Percentiles rank a stretch among this genome's conserved stretches.
phyloP scores from a whole-genome alignment of 345 rosid species.

The Draba incana region DNA sequence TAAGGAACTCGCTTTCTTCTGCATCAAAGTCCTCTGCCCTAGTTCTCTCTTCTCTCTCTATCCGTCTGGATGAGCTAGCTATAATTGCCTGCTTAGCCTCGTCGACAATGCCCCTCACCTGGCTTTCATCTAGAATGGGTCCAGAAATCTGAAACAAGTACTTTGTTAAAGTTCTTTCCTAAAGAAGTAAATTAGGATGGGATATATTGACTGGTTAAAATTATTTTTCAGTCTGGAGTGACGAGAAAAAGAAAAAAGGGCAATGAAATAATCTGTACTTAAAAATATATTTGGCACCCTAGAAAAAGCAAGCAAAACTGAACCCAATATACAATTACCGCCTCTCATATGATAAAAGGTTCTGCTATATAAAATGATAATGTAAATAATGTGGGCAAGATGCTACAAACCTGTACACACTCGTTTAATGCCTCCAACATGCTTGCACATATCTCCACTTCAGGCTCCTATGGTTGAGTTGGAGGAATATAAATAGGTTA shows the following conservation, averaged over 20 bases:
- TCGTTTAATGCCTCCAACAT: slow-evolving; percentile 72
- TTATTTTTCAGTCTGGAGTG: too few relatives aligned
- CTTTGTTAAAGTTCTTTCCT: too few relatives aligned
- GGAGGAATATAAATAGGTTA: not conserved
- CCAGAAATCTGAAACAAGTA: slow-evolving; percentile 54
- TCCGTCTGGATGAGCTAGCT: slow-evolving; percentile 64
- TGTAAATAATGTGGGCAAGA: not conserved
- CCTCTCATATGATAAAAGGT: not conserved
- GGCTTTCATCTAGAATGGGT: slow-evolving; percentile 56
- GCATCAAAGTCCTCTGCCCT: slow-evolving; percentile 73
- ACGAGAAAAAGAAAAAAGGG: too few relatives aligned
- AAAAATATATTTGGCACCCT: slow-evolving; percentile 1
- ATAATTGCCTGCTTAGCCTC: slow-evolving; percentile 63
- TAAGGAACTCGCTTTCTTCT: slow-evolving; percentile 67
- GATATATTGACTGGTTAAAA: too few relatives aligned
- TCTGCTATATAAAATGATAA: not conserved
- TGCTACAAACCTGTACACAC: slow-evolving; percentile 62
- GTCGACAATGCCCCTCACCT: slow-evolving; percentile 63
- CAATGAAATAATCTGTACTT: slow-evolving; percentile 1
- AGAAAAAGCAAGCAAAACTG: not conserved
- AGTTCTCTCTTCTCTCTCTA: slow-evolving; percentile 62
- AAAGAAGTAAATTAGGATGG: too few relatives aligned
- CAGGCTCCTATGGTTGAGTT: slow-evolving; percentile 59
- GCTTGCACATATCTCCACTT: slow-evolving; percentile 69
- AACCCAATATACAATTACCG: not conserved